These are phyloP conservation scores for Juncus effusus DNA, from an alignment of 176 grass and related monocot genomes.

Conservation along the genomic window DNA sequence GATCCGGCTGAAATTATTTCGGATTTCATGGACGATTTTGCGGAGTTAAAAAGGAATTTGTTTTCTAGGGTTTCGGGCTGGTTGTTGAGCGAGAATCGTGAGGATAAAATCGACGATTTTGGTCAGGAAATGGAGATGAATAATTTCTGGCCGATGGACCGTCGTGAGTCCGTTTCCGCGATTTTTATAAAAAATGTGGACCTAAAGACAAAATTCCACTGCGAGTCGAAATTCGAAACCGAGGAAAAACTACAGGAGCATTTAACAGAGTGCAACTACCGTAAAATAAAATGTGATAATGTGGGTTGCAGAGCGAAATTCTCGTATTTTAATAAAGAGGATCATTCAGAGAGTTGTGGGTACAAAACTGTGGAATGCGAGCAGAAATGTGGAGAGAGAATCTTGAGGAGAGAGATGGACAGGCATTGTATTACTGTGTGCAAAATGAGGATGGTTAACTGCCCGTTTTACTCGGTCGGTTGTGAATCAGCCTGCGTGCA, in stretches of 20 bases:
- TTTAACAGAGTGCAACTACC: slow-evolving; percentile 48
- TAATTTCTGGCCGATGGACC: slow-evolving; percentile 64
- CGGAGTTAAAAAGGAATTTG: slow-evolving; percentile 67
- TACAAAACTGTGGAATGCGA: slow-evolving; percentile 71
- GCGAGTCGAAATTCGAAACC: slow-evolving; percentile 56
- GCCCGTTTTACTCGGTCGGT: slow-evolving; percentile 52
- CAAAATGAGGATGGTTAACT: slow-evolving; percentile 77
- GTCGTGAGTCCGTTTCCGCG: slow-evolving; percentile 58
- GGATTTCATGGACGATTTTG: slow-evolving; percentile 76
- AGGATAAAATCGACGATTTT: slow-evolving; percentile 96
- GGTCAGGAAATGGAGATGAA: slow-evolving; percentile 81
- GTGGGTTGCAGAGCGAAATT: slow-evolving; percentile 48
- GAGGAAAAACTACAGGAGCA: slow-evolving; percentile 45
- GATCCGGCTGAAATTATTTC: slow-evolving; percentile 63
- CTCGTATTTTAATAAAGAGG: slow-evolving; percentile 45
- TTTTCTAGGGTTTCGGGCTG: slow-evolving; percentile 80
- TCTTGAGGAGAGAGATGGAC: slow-evolving; percentile 80
- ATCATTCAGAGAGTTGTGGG: slow-evolving; percentile 51
- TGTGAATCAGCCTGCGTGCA: slow-evolving; percentile 66
- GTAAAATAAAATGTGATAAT: slow-evolving; percentile 48
- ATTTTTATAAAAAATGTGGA: slow-evolving; percentile 75
- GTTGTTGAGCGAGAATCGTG: slow-evolving; percentile 65
- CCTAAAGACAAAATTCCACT: slow-evolving; percentile 68
- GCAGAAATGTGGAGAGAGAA: slow-evolving; percentile 51
- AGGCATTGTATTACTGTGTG: slow-evolving; percentile 83